These are phyloP conservation scores for Xylaria sp. DNA, from an alignment of 2,329 filamentous ascomycete genomes.

Conservation along the genomic window DNA sequence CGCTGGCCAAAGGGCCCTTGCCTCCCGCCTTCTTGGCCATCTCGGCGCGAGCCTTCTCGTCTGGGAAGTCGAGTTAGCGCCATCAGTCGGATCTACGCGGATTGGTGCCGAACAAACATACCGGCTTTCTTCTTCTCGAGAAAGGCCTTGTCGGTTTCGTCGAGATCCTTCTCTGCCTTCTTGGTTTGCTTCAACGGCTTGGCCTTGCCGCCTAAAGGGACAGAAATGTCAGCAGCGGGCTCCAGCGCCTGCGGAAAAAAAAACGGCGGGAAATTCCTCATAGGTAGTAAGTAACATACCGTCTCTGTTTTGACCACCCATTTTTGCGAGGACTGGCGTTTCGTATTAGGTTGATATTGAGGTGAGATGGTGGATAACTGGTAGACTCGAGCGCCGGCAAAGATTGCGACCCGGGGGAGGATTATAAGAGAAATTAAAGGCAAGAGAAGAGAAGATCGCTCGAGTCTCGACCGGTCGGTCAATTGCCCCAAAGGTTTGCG, in stretches of 20 bases:
- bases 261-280: not conserved
- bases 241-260: not conserved
- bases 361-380: too few species aligned
- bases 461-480: slow-evolving; percentile 13
- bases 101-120: slow-evolving; percentile 47
- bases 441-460: not conserved
- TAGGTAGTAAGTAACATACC: slow-evolving; percentile 52
- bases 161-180: slow-evolving; percentile 79
- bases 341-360: slow-evolving; percentile 14
- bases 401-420: too few species aligned
- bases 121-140: slow-evolving; percentile 83
- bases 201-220: slow-evolving; percentile 69
- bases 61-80: slow-evolving; percentile 44
- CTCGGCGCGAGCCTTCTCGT: slow-evolving; percentile 84
- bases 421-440: not conserved
- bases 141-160: slow-evolving; percentile 84
- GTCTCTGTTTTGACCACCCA: slow-evolving; percentile 71
- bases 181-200: slow-evolving; percentile 89
- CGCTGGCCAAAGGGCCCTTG: slow-evolving; percentile 86
- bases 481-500: slow-evolving; percentile 10
- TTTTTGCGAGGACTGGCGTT: slow-evolving; percentile 45
- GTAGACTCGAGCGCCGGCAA: too few species aligned
- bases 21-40: slow-evolving; percentile 79
- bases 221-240: slow-evolving; percentile 14
- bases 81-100: not conserved